Percentiles rank a stretch among this genome's conserved stretches.
Conservation (phyloP, 2,329 filamentous ascomycete species). For the Venturia oleaginea region DNA sequence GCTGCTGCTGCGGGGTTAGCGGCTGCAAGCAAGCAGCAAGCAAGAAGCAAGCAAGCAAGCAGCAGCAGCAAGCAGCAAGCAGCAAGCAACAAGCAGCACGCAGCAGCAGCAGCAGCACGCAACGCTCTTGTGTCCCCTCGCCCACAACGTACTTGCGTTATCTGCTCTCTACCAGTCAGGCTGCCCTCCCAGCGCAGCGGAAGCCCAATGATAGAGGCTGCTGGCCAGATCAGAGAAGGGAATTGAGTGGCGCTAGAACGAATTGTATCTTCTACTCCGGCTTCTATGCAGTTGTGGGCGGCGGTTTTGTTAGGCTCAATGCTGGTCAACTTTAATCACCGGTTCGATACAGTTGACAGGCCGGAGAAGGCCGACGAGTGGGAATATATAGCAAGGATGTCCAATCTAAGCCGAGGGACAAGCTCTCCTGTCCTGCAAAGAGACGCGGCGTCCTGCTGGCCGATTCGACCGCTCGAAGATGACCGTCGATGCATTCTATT, state of each 20-base stretch:
- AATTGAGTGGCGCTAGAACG: neutral
- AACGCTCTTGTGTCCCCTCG: too few species aligned
- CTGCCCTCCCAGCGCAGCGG: neutral
- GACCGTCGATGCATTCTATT: neutral
- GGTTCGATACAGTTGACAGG: neutral
- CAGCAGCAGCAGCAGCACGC: too few species aligned
- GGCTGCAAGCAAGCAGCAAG: neutral
- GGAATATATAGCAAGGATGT: neutral
- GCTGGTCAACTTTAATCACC: neutral
- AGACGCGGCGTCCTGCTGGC: conserved; percentile 4
- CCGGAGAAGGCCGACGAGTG: neutral
- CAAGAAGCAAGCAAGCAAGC: neutral
- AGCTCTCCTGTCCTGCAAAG: neutral
- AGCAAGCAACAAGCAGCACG: too few species aligned
- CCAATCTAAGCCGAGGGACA: neutral
- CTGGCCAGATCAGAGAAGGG: neutral
- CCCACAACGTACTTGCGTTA: neutral
- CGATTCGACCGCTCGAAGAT: neutral
- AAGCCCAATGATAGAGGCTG: neutral
- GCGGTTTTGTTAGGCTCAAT: neutral
- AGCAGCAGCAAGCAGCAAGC: too few species aligned
- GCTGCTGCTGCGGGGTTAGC: neutral
- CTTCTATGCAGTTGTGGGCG: conserved; percentile 8
- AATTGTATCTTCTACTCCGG: neutral
- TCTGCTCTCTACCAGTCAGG: neutral